Evolutionary conservation across 306 rosid genomes (phyloP).

Genomic region (Ormosia emarginata): DNA sequence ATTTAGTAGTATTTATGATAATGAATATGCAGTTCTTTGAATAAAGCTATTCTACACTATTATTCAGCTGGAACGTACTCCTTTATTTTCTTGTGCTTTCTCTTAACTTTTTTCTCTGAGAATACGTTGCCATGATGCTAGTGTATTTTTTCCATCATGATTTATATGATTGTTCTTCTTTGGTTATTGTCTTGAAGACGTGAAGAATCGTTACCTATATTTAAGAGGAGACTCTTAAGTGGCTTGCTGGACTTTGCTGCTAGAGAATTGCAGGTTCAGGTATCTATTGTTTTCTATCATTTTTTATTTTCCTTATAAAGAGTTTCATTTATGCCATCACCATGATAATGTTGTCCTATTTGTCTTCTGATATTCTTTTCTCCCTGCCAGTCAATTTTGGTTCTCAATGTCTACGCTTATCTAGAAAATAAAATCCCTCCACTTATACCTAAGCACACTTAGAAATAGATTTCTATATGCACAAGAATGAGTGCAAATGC

Average conservation of each 20-base stretch:
- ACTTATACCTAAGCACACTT: background rate
- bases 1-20: background rate
- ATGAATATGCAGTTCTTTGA: background rate
- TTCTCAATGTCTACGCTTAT: background rate
- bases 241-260: conserved; percentile 85
- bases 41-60: background rate
- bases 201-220: conserved; percentile 85
- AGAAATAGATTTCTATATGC: background rate
- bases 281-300: conserved; percentile 25
- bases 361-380: background rate
- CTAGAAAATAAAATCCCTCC: conserved; percentile 1
- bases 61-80: background rate
- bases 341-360: background rate
- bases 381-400: background rate
- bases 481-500: background rate
- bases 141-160: conserved; percentile 6
- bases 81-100: background rate
- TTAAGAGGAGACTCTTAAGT: conserved; percentile 91
- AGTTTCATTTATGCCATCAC: conserved; percentile 6
- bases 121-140: background rate
- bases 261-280: conserved; percentile 92
- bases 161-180: conserved; percentile 22
- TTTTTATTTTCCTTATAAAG: conserved; percentile 11
- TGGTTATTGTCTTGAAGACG: conserved; percentile 64
- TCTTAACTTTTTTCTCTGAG: background rate